Evolutionary conservation across 2,329 filamentous ascomycete genomes (phyloP), one percentile per base, ranked within the genome.

Genomic region (Orbilia javanica): DNA sequence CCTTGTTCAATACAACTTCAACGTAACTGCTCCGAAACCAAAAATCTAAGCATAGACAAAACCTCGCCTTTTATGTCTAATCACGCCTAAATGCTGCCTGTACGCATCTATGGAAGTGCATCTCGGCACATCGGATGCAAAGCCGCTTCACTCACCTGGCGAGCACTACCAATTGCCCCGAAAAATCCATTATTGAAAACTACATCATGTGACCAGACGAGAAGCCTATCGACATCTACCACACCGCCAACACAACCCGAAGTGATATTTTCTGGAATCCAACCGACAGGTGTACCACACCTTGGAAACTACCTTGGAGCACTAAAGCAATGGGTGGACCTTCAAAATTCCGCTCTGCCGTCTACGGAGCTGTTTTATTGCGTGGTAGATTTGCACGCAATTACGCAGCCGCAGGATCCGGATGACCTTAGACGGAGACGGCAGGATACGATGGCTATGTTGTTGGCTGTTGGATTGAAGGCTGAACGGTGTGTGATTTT

Each of bases 271-370:
- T 98, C 96, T 2, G 96, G 94, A 66, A 99, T 99, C 81, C 96
- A 99, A 84, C 96, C 96, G 18, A 99, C 96, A 0, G 96, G 95
- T 39, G 88, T 96, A 25, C 96, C 96, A 13, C 96, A 99, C 84
- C 86, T 99, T 31, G 96, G 96, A 69, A 99, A 99, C 85, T 99
- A 97, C 84, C 88, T 97, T 10, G 96, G 96, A 27, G 96, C 96
- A 15, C 86, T 99, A 69, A 89, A 90, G 63, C 90, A 93, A 87
- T 99, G 96, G 96, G 91, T 92, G 55, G 87, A 88, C 78, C 87
- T 97, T 6, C 95, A 99, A 80, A 86, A 93, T 78, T 86, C 88
- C 42, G 86, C 89, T 0, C 80, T 85, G 0, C 83, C 87, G 1
- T 85, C 85, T 3, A 76, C 71, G 42, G 89, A 90, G 10, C 86